phyloP scores from a whole-genome alignment of 2,329 filamentous ascomycete species.

The Fusarium sp. region DNA sequence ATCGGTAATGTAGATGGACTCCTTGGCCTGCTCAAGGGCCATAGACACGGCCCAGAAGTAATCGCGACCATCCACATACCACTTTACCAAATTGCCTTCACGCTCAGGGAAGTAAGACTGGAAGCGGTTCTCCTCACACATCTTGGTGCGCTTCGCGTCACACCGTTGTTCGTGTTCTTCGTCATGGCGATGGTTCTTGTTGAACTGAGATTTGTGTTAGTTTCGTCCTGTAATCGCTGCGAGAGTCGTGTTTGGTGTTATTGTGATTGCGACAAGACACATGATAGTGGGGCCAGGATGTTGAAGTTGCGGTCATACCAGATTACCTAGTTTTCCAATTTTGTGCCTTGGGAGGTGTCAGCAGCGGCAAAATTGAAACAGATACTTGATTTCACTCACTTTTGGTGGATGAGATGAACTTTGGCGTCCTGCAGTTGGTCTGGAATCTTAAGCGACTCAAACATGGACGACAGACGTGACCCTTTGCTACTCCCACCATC shows the following conservation, averaged over 20 bases:
- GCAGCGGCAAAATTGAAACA: not conserved
- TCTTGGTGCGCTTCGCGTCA: slow-evolving; percentile 77
- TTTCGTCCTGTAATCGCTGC: not conserved
- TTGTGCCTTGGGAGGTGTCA: slow-evolving; percentile 52
- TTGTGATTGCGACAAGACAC: not conserved
- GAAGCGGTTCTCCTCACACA: slow-evolving; percentile 80
- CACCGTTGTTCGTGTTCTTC: slow-evolving; percentile 87
- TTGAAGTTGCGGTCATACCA: slow-evolving; percentile 54
- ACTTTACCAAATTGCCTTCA: slow-evolving; percentile 87
- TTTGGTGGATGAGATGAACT: slow-evolving; percentile 64
- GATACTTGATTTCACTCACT: slow-evolving; percentile 52
- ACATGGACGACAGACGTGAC: slow-evolving; percentile 44
- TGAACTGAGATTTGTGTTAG: slow-evolving; percentile 62
- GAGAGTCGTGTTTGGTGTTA: not conserved
- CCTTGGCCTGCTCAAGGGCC: slow-evolving; percentile 86
- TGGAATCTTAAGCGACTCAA: slow-evolving; percentile 56
- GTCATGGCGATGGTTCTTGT: slow-evolving; percentile 89
- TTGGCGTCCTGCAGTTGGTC: slow-evolving; percentile 68
- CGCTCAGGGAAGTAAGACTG: slow-evolving; percentile 89
- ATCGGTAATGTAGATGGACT: slow-evolving; percentile 94
- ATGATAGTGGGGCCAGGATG: not conserved
- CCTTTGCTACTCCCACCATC: slow-evolving; percentile 32
- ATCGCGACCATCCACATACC: slow-evolving; percentile 95
- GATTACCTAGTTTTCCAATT: slow-evolving; percentile 68
- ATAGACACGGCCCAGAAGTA: slow-evolving; percentile 95